Evolutionary conservation across 2,329 filamentous ascomycete genomes (phyloP).

Genomic region (Allantophomopsis lycopodina): DNA sequence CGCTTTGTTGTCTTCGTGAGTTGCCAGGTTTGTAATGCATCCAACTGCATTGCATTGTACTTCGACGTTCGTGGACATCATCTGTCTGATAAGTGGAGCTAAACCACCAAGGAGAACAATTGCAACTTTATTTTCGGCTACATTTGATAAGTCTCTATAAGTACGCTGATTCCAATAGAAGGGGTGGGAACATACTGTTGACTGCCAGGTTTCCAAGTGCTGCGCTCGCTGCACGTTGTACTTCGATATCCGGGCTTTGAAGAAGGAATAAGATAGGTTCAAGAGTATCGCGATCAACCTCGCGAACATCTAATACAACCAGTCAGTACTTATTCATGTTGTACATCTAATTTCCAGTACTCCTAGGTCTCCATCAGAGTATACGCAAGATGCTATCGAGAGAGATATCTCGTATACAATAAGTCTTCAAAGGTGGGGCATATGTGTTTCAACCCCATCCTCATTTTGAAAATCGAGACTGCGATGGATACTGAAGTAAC

Average conservation of each 20-base stretch:
- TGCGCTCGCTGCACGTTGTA: slow-evolving; percentile 90
- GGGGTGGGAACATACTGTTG: slow-evolving; percentile 59
- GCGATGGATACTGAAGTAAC: too few species aligned
- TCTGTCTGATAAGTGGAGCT: slow-evolving; percentile 85
- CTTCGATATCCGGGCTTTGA: slow-evolving; percentile 91
- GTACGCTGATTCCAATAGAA: background rate
- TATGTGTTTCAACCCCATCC: too few species aligned
- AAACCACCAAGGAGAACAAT: slow-evolving; percentile 90
- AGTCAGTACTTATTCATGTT: slow-evolving; percentile 7
- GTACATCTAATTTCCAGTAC: too few species aligned
- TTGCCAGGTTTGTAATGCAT: slow-evolving; percentile 96
- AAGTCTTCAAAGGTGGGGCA: too few species aligned
- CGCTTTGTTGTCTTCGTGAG: slow-evolving; percentile 97
- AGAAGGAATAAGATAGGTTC: slow-evolving; percentile 92
- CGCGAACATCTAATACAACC: slow-evolving; percentile 64
- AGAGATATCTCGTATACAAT: too few species aligned
- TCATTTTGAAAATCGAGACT: too few species aligned
- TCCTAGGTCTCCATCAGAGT: too few species aligned
- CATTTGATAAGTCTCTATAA: slow-evolving; percentile 21
- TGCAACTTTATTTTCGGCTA: slow-evolving; percentile 94
- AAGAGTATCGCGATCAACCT: slow-evolving; percentile 88
- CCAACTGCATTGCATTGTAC: slow-evolving; percentile 98
- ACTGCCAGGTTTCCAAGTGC: slow-evolving; percentile 93
- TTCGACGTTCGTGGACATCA: slow-evolving; percentile 96
- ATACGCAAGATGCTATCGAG: too few species aligned